Evolutionary conservation across 345 rosid genomes (phyloP).

Genomic region (Noccaea bulbosa): DNA sequence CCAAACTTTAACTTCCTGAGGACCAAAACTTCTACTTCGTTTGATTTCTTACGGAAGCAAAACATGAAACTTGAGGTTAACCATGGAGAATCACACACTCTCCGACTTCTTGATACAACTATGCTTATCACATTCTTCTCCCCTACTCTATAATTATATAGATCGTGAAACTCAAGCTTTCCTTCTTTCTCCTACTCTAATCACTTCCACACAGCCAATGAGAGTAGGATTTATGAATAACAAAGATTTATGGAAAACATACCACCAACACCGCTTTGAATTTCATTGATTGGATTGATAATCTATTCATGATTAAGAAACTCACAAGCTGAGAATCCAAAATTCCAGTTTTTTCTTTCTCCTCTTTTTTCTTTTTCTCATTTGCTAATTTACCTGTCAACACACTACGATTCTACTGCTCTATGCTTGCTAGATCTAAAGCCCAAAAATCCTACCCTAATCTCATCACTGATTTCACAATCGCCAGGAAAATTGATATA

Average conservation of each 20-base stretch:
- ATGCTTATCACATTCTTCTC: constrained; percentile 2
- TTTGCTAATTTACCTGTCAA: too few species aligned
- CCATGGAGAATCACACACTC: background rate
- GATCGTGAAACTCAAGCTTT: background rate
- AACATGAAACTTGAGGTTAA: too few species aligned
- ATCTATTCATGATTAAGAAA: background rate
- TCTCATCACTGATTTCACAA: background rate
- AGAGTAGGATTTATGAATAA: too few species aligned
- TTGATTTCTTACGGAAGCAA: too few species aligned
- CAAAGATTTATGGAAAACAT: too few species aligned
- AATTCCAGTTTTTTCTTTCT: too few species aligned
- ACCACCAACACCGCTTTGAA: too few species aligned
- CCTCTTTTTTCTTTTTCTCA: too few species aligned
- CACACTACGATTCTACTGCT: background rate
- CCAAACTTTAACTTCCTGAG: background rate
- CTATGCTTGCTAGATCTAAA: background rate
- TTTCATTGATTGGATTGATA: background rate
- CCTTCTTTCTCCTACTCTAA: background rate
- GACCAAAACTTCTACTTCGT: too few species aligned
- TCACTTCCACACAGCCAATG: background rate
- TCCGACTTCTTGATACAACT: background rate
- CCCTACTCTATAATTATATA: background rate
- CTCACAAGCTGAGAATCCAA: background rate
- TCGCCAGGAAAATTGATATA: background rate
- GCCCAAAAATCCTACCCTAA: background rate